Percentiles rank a stretch among this genome's conserved stretches.
These are phyloP conservation scores for Cucumis hystrix DNA, from an alignment of 306 rosid genomes.

Conservation along the genomic window DNA sequence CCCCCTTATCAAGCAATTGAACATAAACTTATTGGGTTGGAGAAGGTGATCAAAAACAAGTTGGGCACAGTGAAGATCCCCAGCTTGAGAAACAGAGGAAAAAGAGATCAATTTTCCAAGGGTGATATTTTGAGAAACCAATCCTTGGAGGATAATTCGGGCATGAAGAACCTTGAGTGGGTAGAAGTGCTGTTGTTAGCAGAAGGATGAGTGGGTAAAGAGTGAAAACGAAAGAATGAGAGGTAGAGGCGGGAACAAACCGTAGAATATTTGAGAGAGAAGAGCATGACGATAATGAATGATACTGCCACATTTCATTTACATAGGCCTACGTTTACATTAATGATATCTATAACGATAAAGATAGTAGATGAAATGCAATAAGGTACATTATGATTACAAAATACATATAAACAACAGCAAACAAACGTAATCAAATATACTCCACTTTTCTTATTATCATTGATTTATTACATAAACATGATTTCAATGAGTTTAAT, in stretches of 20 bases:
- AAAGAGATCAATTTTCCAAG: constrained; percentile 39
- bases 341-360: too few relatives aligned
- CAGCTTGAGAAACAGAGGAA: constrained; percentile 16
- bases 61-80: constrained; percentile 35
- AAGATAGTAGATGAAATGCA: too few relatives aligned
- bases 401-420: too few relatives aligned
- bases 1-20: constrained; percentile 55
- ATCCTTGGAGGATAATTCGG: constrained; percentile 44
- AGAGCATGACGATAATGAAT: constrained; percentile 9
- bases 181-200: constrained; percentile 1
- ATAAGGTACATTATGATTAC: too few relatives aligned
- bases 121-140: constrained; percentile 28
- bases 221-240: constrained; percentile 7
- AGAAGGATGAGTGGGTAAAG: constrained; percentile 1
- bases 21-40: constrained; percentile 59
- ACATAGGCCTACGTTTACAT: too few relatives aligned
- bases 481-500: too few relatives aligned
- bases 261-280: constrained; percentile 15
- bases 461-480: too few relatives aligned
- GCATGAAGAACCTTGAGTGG: constrained; percentile 49
- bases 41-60: constrained; percentile 28
- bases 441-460: too few relatives aligned
- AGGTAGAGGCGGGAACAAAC: constrained; percentile 27
- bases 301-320: neutral
- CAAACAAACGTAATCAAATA: too few relatives aligned